Percentiles rank a stretch among this genome's conserved stretches.
phyloP scores from a whole-genome alignment of 371 early-diverging fungal genomes.

The Mucor saturninus region DNA sequence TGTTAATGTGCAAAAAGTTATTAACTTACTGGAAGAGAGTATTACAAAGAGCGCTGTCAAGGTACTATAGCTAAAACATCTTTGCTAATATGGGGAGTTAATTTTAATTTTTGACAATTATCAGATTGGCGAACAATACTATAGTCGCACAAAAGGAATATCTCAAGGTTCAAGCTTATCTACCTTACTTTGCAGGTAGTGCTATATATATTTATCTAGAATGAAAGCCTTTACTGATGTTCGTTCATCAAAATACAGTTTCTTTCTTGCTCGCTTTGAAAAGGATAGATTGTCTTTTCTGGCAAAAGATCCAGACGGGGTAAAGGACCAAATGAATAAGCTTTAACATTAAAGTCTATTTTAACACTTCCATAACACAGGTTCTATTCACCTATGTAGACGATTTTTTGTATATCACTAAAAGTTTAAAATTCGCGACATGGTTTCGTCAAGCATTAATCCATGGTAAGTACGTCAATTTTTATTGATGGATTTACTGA shows the following conservation, averaged over 20 bases:
- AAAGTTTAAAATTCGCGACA: constrained; percentile 28
- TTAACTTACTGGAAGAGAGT: constrained; percentile 4
- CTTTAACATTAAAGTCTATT: neutral
- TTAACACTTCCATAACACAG: constrained; percentile 29
- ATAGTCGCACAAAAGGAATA: constrained; percentile 76
- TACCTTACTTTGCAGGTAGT: constrained; percentile 81
- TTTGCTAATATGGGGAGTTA: neutral
- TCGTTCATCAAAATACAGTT: constrained; percentile 36
- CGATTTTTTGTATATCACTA: constrained; percentile 80
- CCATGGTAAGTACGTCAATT: constrained; percentile 43
- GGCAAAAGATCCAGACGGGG: constrained; percentile 27
- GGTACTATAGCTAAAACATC: constrained; percentile 33
- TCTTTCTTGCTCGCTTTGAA: constrained; percentile 81
- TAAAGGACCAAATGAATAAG: constrained; percentile 7
- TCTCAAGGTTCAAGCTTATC: constrained; percentile 92
- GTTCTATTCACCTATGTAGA: constrained; percentile 78
- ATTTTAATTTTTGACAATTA: neutral
- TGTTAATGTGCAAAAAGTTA: neutral
- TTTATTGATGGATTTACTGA: constrained; percentile 15
- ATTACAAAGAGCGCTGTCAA: constrained; percentile 68
- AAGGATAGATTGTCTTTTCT: constrained; percentile 25
- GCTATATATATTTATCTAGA: neutral
- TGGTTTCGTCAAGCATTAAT: constrained; percentile 55
- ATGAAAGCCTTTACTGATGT: neutral
- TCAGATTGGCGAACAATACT: constrained; percentile 57